Conservation (phyloP, 75 land plant species). For the Sequoiadendron giganteum region DNA sequence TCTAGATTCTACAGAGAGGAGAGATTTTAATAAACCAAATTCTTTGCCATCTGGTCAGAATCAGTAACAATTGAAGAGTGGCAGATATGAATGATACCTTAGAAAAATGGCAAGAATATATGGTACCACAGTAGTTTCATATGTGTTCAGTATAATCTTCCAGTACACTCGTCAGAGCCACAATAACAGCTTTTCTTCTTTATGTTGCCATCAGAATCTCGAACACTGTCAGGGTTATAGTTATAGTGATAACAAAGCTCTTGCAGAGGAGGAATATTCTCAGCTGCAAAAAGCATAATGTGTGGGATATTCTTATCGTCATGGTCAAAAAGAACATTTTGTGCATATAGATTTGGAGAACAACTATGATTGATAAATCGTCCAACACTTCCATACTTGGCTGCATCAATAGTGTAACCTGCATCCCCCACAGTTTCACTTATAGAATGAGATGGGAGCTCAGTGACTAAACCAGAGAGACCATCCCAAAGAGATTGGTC, state of each 20-base stretch:
- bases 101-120: not conserved
- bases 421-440: slow-evolving; percentile 20
- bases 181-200: slow-evolving; percentile 62
- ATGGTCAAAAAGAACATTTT: slow-evolving; percentile 67
- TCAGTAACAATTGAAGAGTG: not conserved
- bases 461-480: slow-evolving; percentile 22
- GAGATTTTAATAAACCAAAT: not conserved
- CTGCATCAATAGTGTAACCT: slow-evolving; percentile 62
- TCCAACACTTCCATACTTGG: slow-evolving; percentile 49
- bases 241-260: slow-evolving; percentile 77
- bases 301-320: slow-evolving; percentile 57
- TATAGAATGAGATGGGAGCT: slow-evolving; percentile 8
- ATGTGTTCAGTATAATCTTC: slow-evolving; percentile 48
- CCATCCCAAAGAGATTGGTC: slow-evolving; percentile 43
- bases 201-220: slow-evolving; percentile 53
- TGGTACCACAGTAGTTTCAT: not conserved
- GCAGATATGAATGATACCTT: not conserved
- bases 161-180: slow-evolving; percentile 58
- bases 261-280: slow-evolving; percentile 61
- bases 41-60: not conserved
- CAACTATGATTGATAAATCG: slow-evolving; percentile 82
- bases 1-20: not conserved
- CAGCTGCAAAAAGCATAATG: slow-evolving; percentile 71
- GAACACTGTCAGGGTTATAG: slow-evolving; percentile 48
- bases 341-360: slow-evolving; percentile 75